These are phyloP conservation scores for Tylopilus rubrobrunneus DNA, from an alignment of 768 basidiomycete species.

Conservation along the genomic window DNA sequence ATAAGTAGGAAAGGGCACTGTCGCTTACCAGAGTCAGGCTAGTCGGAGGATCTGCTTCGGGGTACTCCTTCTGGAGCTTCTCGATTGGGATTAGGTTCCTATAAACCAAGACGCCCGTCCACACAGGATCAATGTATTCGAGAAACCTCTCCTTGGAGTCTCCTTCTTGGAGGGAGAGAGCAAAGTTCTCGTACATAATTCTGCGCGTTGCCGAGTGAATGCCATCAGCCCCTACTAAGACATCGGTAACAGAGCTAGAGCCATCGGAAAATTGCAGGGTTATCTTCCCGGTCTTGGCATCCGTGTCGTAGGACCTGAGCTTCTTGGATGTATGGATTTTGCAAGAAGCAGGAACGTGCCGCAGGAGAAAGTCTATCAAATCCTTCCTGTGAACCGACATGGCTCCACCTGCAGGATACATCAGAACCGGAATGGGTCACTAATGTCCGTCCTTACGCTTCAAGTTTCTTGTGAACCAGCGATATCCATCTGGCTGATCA, in stretches of 20 bases:
- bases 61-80: conserved; percentile 30
- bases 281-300: conserved; percentile 21
- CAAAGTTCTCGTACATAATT: conserved; percentile 23
- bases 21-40: conserved; percentile 22
- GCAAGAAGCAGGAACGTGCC: conserved; percentile 14
- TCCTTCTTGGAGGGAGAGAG: conserved; percentile 3
- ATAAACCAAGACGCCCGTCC: conserved; percentile 38
- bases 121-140: conserved; percentile 31
- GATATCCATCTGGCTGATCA: conserved; percentile 26
- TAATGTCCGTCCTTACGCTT: conserved; percentile 15
- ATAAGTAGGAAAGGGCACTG: neutral
- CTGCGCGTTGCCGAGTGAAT: conserved; percentile 35
- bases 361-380: conserved; percentile 31
- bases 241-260: conserved; percentile 31
- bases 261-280: conserved; percentile 37
- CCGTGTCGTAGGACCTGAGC: conserved; percentile 27
- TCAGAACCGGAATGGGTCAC: neutral
- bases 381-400: conserved; percentile 35
- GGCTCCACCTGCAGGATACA: conserved; percentile 26
- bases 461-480: conserved; percentile 19
- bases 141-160: conserved; percentile 5
- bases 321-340: conserved; percentile 34
- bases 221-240: conserved; percentile 43
- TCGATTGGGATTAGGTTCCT: conserved; percentile 33
- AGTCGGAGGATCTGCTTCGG: conserved; percentile 23